Evolutionary conservation across 1,139 yeast genomes (phyloP), one percentile per base, ranked within the genome.

Genomic region (Debaryomyces udenii): DNA sequence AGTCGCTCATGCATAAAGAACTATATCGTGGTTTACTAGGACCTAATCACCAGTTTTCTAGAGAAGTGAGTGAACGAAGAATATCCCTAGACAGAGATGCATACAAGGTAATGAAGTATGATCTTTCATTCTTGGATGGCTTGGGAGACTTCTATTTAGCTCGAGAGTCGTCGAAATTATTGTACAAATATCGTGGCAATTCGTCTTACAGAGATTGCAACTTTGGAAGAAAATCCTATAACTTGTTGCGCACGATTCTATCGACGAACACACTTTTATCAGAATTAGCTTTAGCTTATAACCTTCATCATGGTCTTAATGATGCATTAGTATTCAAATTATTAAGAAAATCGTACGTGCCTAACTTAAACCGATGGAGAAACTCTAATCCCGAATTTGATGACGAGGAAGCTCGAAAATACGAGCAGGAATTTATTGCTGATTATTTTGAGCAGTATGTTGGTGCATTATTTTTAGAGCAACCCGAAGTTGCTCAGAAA

Each of bases 401-500:
- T 38, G 47, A 50, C 15, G 55, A 56, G 7, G 62, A 58, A 15
- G 51, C 57, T 0, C 55, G 62, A 31, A 51, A 55, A 16, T 71
- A 68, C 47, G 76, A 71, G 44, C 76, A 71, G 42, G 77, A 71
- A 44, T 68, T 71, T 40, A 53, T 71, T 27, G 77, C 72, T 3
- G 77, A 71, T 44, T 71, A 66, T 48, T 71, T 71, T 43, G 77
- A 71, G 47, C 68, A 67, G 35, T 71, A 71, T 41, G 69, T 70
- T 26, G 77, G 76, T n/a, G 74, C 76, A 0, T 56, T 71, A 33
- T 65, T 62, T 37, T 47, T 70, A 27, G 76, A 70, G 47, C 70
- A 59, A 45, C 76, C 76, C 1, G 57, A 56, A 4, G 63, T 56
- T 3, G 76, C 76, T 0, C 65, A 63, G 42, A 38, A 44, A 16